A percentile compares a stretch with the other conserved stretches of the same genome.
phyloP scores from a whole-genome alignment of 2,329 filamentous ascomycete species.

The Kalaharituber pfeilii region DNA sequence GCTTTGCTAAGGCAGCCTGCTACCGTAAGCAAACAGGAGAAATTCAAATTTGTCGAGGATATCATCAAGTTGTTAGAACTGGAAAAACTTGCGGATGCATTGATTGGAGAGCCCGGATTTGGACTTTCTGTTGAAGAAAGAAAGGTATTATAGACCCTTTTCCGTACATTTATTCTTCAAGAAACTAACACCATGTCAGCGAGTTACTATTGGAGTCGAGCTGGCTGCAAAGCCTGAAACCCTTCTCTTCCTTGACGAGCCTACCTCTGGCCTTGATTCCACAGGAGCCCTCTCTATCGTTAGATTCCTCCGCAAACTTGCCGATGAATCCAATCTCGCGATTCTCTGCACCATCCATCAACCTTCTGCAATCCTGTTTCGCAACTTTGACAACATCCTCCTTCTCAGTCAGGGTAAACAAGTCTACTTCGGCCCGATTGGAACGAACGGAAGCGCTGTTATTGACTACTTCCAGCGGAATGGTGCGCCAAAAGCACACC shows the following conservation, averaged over 20 bases:
- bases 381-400: slow-evolving; percentile 58
- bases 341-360: slow-evolving; percentile 62
- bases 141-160: background rate
- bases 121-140: slow-evolving; percentile 48
- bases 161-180: background rate
- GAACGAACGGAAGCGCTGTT: slow-evolving; percentile 46
- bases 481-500: slow-evolving; percentile 14
- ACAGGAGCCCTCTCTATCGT: slow-evolving; percentile 53
- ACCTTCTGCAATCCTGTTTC: slow-evolving; percentile 49
- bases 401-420: slow-evolving; percentile 52
- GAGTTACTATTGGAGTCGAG: slow-evolving; percentile 57
- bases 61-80: slow-evolving; percentile 50
- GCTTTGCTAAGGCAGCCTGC: slow-evolving; percentile 45
- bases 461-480: slow-evolving; percentile 44
- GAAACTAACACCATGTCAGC: slow-evolving; percentile 32
- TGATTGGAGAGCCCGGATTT: slow-evolving; percentile 35
- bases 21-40: slow-evolving; percentile 39
- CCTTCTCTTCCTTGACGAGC: slow-evolving; percentile 54
- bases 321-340: slow-evolving; percentile 40
- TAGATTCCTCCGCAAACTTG: slow-evolving; percentile 49
- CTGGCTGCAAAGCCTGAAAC: slow-evolving; percentile 51
- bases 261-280: slow-evolving; percentile 51
- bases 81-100: slow-evolving; percentile 47
- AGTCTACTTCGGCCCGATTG: slow-evolving; percentile 57
- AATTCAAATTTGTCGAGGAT: slow-evolving; percentile 47